These are phyloP conservation scores for Leishmania tarentolae DNA, from an alignment of 208 protist species.

Conservation along the genomic window DNA sequence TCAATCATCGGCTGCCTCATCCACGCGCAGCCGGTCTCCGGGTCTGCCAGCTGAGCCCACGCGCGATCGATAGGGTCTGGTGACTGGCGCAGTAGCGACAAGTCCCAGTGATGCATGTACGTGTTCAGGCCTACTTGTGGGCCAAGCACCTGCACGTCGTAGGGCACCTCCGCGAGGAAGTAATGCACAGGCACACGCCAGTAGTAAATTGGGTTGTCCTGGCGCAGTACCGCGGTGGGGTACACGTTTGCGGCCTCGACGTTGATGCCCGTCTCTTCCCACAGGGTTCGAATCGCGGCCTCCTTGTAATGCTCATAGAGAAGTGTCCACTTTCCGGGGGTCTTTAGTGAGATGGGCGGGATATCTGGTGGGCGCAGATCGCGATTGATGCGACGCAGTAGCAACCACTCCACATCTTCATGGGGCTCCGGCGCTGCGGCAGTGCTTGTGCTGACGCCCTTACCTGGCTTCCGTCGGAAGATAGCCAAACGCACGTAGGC, in stretches of 20 bases:
- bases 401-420: slow-evolving; percentile 81
- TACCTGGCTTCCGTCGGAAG: slow-evolving; percentile 67
- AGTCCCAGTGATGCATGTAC: slow-evolving; percentile 89
- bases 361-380: slow-evolving; percentile 89
- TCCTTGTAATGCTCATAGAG: slow-evolving; percentile 90
- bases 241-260: slow-evolving; percentile 64
- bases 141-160: slow-evolving; percentile 75
- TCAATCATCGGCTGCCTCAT: slow-evolving; percentile 77
- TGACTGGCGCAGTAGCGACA: slow-evolving; percentile 76
- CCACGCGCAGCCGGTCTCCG: slow-evolving; percentile 88
- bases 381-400: slow-evolving; percentile 90
- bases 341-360: slow-evolving; percentile 89
- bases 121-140: slow-evolving; percentile 72
- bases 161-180: slow-evolving; percentile 87
- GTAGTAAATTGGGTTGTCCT: slow-evolving; percentile 70
- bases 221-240: slow-evolving; percentile 66
- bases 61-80: slow-evolving; percentile 89
- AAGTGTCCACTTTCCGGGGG: slow-evolving; percentile 90
- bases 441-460: slow-evolving; percentile 8
- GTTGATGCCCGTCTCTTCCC: slow-evolving; percentile 91
- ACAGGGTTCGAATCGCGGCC: slow-evolving; percentile 85
- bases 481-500: slow-evolving; percentile 86
- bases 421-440: neutral
- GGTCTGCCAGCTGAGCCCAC: slow-evolving; percentile 83
- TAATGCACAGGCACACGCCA: slow-evolving; percentile 91